Percentiles rank a stretch among this genome's conserved stretches.
Evolutionary conservation across 495 filamentous ascomycete genomes (phyloP).

Genomic region (Aspergillus olivimuriae): DNA sequence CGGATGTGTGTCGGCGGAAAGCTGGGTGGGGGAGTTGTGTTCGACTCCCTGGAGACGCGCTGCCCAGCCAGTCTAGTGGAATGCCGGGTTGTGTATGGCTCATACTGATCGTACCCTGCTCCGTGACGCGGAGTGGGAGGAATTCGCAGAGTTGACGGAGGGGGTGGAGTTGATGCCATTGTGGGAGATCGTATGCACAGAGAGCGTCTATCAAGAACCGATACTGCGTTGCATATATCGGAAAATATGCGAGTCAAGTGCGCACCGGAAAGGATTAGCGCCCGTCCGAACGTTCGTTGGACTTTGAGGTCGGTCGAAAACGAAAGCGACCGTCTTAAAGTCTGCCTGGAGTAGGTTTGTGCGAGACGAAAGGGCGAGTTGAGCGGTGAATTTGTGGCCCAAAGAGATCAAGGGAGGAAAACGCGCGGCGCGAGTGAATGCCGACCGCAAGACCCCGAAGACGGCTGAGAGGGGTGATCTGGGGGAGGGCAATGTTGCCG

Average conservation of each 20-base stretch:
- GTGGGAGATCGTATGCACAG: too few species aligned
- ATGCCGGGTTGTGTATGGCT: slow-evolving; percentile 54
- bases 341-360: too few species aligned
- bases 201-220: too few species aligned
- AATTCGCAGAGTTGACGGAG: slow-evolving; percentile 51
- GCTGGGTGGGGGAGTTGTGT: slow-evolving; percentile 34
- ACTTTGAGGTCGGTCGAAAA: too few species aligned
- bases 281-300: too few species aligned
- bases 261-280: too few species aligned
- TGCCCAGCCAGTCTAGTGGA: slow-evolving; percentile 43
- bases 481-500: too few species aligned
- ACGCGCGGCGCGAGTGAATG: neutral
- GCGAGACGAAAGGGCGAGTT: too few species aligned
- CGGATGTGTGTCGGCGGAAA: slow-evolving; percentile 18
- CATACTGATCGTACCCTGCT: slow-evolving; percentile 58
- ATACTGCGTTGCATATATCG: too few species aligned
- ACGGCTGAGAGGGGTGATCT: too few species aligned
- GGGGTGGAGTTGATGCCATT: slow-evolving; percentile 50
- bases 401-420: neutral
- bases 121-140: slow-evolving; percentile 72
- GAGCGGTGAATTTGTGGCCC: neutral
- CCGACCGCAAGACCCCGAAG: neutral
- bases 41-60: slow-evolving; percentile 22
- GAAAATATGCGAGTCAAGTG: too few species aligned
- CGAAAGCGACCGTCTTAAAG: too few species aligned